Percentiles rank a stretch among this genome's conserved stretches.
These are phyloP conservation scores for Saccharomyces hybrid DNA, from an alignment of 1,139 yeast genomes.

Conservation along the genomic window DNA sequence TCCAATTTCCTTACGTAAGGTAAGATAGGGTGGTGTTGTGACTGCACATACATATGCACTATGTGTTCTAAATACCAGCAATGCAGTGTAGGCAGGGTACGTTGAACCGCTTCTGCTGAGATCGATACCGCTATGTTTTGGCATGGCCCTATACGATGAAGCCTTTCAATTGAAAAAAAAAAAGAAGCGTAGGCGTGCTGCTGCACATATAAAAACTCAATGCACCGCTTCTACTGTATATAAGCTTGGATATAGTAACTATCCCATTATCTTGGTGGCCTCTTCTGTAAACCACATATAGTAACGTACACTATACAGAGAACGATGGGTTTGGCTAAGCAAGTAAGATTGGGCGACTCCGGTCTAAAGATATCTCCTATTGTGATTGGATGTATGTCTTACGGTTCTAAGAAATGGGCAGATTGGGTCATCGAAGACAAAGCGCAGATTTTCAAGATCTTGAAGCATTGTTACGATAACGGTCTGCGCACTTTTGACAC, in stretches of 20 bases:
- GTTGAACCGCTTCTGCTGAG: no score
- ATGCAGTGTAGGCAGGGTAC: neutral
- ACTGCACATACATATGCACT: neutral
- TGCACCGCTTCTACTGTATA: neutral
- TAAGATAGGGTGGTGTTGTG: neutral
- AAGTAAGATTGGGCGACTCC: constrained; percentile 26
- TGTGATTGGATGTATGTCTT: constrained; percentile 46
- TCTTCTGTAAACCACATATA: neutral
- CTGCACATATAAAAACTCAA: neutral
- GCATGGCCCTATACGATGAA: neutral
- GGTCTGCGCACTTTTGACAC: constrained; percentile 44
- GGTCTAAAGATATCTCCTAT: constrained; percentile 41
- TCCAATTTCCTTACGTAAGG: neutral
- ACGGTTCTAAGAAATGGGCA: constrained; percentile 37
- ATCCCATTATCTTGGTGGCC: neutral
- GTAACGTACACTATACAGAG: neutral
- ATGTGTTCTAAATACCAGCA: neutral
- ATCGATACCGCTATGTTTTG: neutral
- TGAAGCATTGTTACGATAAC: constrained; percentile 37
- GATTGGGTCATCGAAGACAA: constrained; percentile 38
- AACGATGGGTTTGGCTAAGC: constrained; percentile 5
- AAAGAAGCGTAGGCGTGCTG: neutral
- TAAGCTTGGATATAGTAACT: neutral
- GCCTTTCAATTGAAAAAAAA: neutral
- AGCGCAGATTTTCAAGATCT: constrained; percentile 29